phyloP scores from a whole-genome alignment of 176 grass and related monocot species.

The Oryza glaberrima region DNA sequence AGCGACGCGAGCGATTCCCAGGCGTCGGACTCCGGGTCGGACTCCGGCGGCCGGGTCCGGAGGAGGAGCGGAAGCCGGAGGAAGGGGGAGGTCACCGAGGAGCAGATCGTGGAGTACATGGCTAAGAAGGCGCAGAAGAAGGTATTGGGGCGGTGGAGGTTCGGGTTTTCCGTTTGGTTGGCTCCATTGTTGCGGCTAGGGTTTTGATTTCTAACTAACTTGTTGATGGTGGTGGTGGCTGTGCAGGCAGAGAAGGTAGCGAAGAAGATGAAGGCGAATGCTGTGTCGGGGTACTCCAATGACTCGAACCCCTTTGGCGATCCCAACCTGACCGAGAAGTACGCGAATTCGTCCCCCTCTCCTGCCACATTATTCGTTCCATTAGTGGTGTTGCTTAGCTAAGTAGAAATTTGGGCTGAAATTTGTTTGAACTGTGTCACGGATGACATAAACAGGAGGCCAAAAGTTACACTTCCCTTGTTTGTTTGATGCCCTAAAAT shows the following conservation, averaged over 20 bases:
- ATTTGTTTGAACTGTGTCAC: background rate
- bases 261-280: conserved; percentile 87
- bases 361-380: background rate
- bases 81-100: conserved; percentile 72
- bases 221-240: background rate
- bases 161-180: conserved; percentile 17
- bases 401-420: background rate
- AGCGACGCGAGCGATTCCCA: conserved; percentile 50
- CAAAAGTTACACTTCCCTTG: background rate
- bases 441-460: background rate
- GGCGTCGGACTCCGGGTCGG: conserved; percentile 59
- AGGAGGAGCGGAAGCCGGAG: conserved; percentile 25
- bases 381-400: conserved; percentile 6
- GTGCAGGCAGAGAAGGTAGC: conserved; percentile 86
- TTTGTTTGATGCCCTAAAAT: conserved; percentile 23
- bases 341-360: conserved; percentile 4
- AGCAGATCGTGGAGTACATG: conserved; percentile 83
- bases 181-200: background rate
- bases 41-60: conserved; percentile 31
- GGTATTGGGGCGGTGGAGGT: conserved; percentile 39
- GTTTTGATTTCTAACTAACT: conserved; percentile 16
- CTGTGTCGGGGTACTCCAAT: conserved; percentile 81
- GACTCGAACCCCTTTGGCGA: conserved; percentile 94
- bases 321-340: conserved; percentile 91
- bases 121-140: conserved; percentile 91